Evolutionary conservation across 257 asterid species (phyloP), one percentile per base, ranked within the genome.

Genomic region (Linaria vulgaris): DNA sequence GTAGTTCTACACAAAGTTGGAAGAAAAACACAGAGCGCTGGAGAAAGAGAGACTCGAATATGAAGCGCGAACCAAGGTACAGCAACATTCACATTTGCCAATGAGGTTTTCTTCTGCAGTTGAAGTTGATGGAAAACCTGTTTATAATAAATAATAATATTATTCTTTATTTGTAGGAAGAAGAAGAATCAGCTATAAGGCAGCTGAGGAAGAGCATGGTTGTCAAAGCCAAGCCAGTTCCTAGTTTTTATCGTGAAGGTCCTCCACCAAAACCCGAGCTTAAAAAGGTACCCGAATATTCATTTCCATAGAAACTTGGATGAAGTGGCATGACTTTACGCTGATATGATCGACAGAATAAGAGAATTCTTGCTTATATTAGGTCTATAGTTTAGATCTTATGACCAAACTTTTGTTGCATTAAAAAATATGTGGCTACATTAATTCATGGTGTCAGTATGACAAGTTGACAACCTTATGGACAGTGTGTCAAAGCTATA

Each of bases 201-300:
- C 85, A 90, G 85, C 81, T 90, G 56, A 82, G 98, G 69, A 91
- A 84, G 85, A 77, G 59, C 78, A 91, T 86, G 98, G 74, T 65
- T 63, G 72, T 74, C 74, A 88, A 71, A 81, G 98, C 98, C 59
- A 91, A 91, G 56, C 96, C 98, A n/a, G 84, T 91, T 74, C 96
- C 98, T 54, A 86, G 62, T 54, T 91, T 91, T 70, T 91, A 91
- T 62, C 83, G 73, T 4, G 91, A 84, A 81, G 98, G 96, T 43
- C 95, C 95, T 63, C 96, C 97, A 7, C 91, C 94, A 9, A 91
- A 86, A 69, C 80, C 53, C 66, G 86, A 88, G 81, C 88, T 91
- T 48, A 91, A 83, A 72, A 91, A 90, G 96, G 97, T 90, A 80
- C 59, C 34, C 10, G 1, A 38, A 15, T 34, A 11, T 57, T 49